phyloP scores from a whole-genome alignment of 129 eudicot species.

The Erigeron canadensis region DNA sequence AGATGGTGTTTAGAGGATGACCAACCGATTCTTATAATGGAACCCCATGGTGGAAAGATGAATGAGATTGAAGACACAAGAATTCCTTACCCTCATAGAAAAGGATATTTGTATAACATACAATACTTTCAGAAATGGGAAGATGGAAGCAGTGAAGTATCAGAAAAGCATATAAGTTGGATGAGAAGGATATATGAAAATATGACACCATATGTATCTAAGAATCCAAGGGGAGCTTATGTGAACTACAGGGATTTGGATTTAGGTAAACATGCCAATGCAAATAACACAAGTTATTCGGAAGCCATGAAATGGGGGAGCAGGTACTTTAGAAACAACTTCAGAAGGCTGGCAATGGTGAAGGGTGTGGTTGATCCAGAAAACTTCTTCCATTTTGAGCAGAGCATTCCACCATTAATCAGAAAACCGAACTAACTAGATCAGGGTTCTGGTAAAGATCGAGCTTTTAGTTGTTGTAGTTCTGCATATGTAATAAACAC shows the following conservation, averaged over 20 bases:
- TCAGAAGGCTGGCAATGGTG: background rate
- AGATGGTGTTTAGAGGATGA: constrained; percentile 15
- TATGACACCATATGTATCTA: constrained; percentile 11
- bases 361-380: too few species aligned
- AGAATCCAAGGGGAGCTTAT: constrained; percentile 18
- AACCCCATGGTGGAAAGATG: constrained; percentile 13
- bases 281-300: background rate
- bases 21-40: constrained; percentile 11
- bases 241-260: constrained; percentile 16
- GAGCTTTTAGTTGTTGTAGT: background rate
- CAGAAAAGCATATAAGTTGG: constrained; percentile 11
- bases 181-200: constrained; percentile 1
- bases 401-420: background rate
- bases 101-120: constrained; percentile 16
- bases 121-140: constrained; percentile 5
- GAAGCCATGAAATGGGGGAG: constrained; percentile 9
- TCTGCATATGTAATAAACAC: background rate
- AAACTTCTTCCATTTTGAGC: background rate
- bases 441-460: background rate
- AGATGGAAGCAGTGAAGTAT: background rate
- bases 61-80: constrained; percentile 6
- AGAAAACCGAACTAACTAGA: background rate
- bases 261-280: constrained; percentile 1
- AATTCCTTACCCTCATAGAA: constrained; percentile 2
- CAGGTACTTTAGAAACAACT: constrained; percentile 13